phyloP scores from a whole-genome alignment of 495 filamentous ascomycete species.

The Penicillium taxi region DNA sequence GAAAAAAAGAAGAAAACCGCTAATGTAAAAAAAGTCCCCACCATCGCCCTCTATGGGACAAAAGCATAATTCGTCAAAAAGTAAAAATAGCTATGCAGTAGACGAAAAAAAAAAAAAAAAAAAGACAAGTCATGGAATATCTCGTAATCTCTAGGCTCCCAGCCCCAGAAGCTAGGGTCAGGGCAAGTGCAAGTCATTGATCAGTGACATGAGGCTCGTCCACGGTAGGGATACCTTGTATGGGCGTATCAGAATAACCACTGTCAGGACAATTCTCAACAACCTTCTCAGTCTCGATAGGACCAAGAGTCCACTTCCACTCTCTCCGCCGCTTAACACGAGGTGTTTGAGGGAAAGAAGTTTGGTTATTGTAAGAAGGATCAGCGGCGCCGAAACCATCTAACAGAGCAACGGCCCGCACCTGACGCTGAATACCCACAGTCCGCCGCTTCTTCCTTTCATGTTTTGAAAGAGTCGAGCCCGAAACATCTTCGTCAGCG shows the following conservation, averaged over 20 bases:
- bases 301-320: constrained; percentile 52
- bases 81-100: too few species aligned
- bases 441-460: constrained; percentile 36
- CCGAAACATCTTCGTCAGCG: constrained; percentile 6
- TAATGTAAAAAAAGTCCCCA: constrained; percentile 4
- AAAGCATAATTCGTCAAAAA: constrained; percentile 14
- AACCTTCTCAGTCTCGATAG: constrained; percentile 18
- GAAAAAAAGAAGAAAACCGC: constrained; percentile 5
- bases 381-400: constrained; percentile 27
- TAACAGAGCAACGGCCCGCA: constrained; percentile 35
- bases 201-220: neutral
- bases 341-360: constrained; percentile 45
- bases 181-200: too few species aligned
- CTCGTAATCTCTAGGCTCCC: too few species aligned
- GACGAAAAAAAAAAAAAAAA: constrained; percentile 2
- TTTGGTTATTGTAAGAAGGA: constrained; percentile 29
- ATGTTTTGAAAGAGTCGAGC: constrained; percentile 9
- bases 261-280: neutral
- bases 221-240: neutral
- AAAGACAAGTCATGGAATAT: constrained; percentile 1
- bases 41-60: constrained; percentile 17
- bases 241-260: constrained; percentile 1
- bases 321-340: constrained; percentile 45
- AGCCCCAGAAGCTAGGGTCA: too few species aligned
- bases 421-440: constrained; percentile 30